Evolutionary conservation across 805 yeast species (phyloP).

Genomic region (Helenozyma baotianmanensis): DNA sequence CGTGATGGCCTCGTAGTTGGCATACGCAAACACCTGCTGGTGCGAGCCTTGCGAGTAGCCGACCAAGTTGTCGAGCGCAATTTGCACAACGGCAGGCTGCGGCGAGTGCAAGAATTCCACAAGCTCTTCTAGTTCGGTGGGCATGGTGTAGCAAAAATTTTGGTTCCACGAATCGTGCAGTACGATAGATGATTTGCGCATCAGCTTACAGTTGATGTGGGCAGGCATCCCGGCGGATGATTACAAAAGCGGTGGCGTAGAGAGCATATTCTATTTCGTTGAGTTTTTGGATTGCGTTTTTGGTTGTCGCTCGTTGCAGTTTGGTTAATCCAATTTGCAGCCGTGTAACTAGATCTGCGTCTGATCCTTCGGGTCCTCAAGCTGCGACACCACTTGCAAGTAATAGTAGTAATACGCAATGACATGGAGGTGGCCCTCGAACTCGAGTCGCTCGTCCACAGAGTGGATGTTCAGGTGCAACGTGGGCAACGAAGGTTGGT

Average conservation of each 20-base stretch:
- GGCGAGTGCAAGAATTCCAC: slow-evolving; percentile 80
- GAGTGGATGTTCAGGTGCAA: slow-evolving; percentile 23
- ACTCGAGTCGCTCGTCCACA: slow-evolving; percentile 28
- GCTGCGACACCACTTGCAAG: slow-evolving; percentile 36
- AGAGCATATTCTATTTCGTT: too few relatives aligned
- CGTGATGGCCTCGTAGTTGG: slow-evolving; percentile 63
- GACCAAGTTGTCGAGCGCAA: slow-evolving; percentile 79
- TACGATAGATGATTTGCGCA: not conserved
- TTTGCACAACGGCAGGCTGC: slow-evolving; percentile 71
- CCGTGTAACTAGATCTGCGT: too few relatives aligned
- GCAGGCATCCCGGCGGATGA: too few relatives aligned
- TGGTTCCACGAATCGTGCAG: slow-evolving; percentile 3
- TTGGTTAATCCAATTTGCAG: too few relatives aligned
- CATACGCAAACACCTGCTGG: slow-evolving; percentile 60
- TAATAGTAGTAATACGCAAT: slow-evolving; percentile 42
- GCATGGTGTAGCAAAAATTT: slow-evolving; percentile 24
- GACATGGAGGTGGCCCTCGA: slow-evolving; percentile 29
- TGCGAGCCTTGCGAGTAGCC: slow-evolving; percentile 75
- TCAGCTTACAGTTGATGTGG: too few relatives aligned
- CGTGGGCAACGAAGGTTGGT: slow-evolving; percentile 28
- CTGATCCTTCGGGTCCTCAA: slow-evolving; percentile 4
- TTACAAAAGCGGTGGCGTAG: too few relatives aligned
- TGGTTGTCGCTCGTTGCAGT: too few relatives aligned
- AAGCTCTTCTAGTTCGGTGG: slow-evolving; percentile 47
- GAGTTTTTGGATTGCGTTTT: too few relatives aligned